A percentile compares a stretch with the other conserved stretches of the same genome.
phyloP scores from a whole-genome alignment of 768 basidiomycete genomes.

The Pleurotus pulmonarius region DNA sequence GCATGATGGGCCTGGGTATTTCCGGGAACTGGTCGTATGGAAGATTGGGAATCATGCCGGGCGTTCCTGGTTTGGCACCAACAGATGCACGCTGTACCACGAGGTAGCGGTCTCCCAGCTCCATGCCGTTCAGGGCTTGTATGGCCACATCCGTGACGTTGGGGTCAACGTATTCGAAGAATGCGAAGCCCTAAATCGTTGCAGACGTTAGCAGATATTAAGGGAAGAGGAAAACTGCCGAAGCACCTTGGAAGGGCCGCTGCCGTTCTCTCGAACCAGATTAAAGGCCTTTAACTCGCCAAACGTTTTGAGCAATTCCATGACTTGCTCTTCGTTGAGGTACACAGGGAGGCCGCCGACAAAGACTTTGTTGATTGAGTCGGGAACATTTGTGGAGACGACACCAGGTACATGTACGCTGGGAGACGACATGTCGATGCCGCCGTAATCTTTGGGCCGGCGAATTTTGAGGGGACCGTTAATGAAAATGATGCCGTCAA shows the following conservation, averaged over 20 bases:
- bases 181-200: slow-evolving; percentile 83
- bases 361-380: slow-evolving; percentile 97
- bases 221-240: not conserved
- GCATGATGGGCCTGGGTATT: slow-evolving; percentile 85
- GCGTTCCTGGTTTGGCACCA: slow-evolving; percentile 75
- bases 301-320: slow-evolving; percentile 95
- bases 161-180: slow-evolving; percentile 95
- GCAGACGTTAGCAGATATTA: not conserved
- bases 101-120: slow-evolving; percentile 91
- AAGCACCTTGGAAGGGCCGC: slow-evolving; percentile 80
- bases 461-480: slow-evolving; percentile 96
- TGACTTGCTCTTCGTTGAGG: slow-evolving; percentile 97
- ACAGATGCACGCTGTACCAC: slow-evolving; percentile 97
- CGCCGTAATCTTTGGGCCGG: slow-evolving; percentile 95
- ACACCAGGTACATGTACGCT: slow-evolving; percentile 88
- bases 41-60: slow-evolving; percentile 61
- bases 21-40: slow-evolving; percentile 81
- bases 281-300: slow-evolving; percentile 98
- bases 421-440: slow-evolving; percentile 59
- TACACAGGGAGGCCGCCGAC: slow-evolving; percentile 95
- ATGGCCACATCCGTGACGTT: slow-evolving; percentile 92
- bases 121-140: slow-evolving; percentile 95
- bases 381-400: slow-evolving; percentile 95
- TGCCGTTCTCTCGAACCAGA: slow-evolving; percentile 91
- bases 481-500: slow-evolving; percentile 95